Conservation (phyloP, 495 filamentous ascomycete species). For the Penicillium salamii region DNA sequence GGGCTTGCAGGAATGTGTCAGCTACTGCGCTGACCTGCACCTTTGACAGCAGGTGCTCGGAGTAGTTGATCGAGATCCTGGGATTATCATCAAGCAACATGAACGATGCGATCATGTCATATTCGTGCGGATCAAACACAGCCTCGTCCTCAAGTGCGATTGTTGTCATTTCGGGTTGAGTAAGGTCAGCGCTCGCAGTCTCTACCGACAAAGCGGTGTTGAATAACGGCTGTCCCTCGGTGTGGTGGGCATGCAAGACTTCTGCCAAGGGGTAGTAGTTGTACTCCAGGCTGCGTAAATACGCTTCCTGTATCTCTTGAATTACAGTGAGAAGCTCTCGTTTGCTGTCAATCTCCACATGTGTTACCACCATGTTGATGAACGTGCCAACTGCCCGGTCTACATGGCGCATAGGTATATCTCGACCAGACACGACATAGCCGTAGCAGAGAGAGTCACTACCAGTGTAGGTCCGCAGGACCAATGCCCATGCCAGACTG, state of each 20-base stretch:
- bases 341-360: conserved; percentile 19
- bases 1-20: too few species aligned
- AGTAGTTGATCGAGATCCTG: too few species aligned
- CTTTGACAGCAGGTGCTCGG: too few species aligned
- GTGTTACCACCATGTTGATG: conserved; percentile 37
- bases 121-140: too few species aligned
- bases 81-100: too few species aligned
- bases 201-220: conserved; percentile 34
- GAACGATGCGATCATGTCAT: too few species aligned
- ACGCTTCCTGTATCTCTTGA: conserved; percentile 29
- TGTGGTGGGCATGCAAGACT: conserved; percentile 34
- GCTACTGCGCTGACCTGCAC: too few species aligned
- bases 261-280: conserved; percentile 31
- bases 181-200: too few species aligned
- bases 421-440: conserved; percentile 26
- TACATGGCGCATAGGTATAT: conserved; percentile 22
- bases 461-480: conserved; percentile 38
- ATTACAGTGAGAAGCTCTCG: conserved; percentile 20
- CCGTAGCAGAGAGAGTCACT: conserved; percentile 44
- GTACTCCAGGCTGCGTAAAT: conserved; percentile 29
- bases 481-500: conserved; percentile 41
- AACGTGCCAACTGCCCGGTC: conserved; percentile 32
- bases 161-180: too few species aligned
- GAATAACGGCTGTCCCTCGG: conserved; percentile 33
- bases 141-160: too few species aligned